Conservation (phyloP, 768 basidiomycete species). For the Rossbeevera mucosa region DNA sequence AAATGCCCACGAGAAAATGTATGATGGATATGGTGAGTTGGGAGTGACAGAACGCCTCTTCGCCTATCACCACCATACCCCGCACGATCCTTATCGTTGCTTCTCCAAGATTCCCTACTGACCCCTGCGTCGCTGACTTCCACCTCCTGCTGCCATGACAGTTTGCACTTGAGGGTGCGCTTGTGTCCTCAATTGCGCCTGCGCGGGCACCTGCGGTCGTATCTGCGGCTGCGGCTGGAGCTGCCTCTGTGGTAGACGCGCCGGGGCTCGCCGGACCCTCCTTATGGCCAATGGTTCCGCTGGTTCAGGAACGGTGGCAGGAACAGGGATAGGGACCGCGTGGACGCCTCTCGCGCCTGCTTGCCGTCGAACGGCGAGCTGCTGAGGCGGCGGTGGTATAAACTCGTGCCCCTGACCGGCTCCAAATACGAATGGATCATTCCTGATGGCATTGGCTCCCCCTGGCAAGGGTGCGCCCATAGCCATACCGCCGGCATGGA, state of each 20-base stretch:
- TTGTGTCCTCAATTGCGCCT: background rate
- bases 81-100: background rate
- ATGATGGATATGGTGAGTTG: background rate
- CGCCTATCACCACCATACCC: background rate
- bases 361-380: background rate
- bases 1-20: background rate
- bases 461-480: constrained; percentile 1
- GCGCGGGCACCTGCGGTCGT: background rate
- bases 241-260: background rate
- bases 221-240: background rate
- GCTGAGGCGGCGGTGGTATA: background rate
- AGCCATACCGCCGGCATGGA: background rate
- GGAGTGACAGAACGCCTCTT: background rate
- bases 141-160: constrained; percentile 1
- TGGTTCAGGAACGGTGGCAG: background rate
- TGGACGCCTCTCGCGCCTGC: background rate
- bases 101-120: constrained; percentile 7
- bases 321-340: background rate
- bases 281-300: background rate
- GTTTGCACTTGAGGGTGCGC: background rate
- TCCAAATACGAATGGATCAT: constrained; percentile 16
- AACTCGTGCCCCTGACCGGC: constrained; percentile 14
- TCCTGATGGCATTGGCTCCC: background rate
- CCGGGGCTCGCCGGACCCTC: background rate
- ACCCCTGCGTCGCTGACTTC: constrained; percentile 8